These are phyloP conservation scores for Alternaria conjuncta DNA, from an alignment of 2,329 filamentous ascomycete species.

Conservation along the genomic window DNA sequence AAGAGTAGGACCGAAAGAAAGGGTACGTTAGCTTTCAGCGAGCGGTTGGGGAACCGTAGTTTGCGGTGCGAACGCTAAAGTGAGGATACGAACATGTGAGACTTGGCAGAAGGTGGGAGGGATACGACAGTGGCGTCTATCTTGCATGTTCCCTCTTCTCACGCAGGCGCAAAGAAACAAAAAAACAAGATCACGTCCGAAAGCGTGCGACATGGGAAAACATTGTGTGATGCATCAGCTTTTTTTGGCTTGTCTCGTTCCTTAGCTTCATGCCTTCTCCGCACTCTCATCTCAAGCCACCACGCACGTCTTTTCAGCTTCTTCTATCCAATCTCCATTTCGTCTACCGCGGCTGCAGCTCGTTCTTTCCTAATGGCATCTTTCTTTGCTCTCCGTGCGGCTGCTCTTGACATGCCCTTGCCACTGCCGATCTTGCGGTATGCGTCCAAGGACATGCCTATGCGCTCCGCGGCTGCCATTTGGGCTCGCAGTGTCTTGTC, in stretches of 20 bases:
- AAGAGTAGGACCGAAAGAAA: not conserved
- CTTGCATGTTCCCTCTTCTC: too few species aligned
- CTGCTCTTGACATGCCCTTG: conserved; percentile 4
- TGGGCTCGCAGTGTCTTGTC: conserved; percentile 16
- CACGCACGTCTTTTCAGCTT: not conserved
- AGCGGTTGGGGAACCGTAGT: not conserved
- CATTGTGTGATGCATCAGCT: not conserved
- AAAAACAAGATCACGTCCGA: not conserved
- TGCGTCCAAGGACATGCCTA: conserved; percentile 19
- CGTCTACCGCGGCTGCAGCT: conserved; percentile 3
- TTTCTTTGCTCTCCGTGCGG: conserved; percentile 8
- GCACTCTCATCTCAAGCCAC: not conserved
- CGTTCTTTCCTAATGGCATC: not conserved
- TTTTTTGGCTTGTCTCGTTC: not conserved
- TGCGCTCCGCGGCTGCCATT: conserved; percentile 21
- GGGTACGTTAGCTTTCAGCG: not conserved
- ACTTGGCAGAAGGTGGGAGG: not conserved
- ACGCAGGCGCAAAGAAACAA: too few species aligned
- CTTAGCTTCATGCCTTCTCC: not conserved
- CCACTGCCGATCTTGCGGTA: conserved; percentile 11
- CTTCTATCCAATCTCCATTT: conserved; percentile 15
- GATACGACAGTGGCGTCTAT: not conserved
- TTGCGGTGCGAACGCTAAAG: not conserved
- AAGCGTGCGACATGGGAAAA: not conserved
- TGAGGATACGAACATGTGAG: not conserved